Percentiles rank a stretch among this genome's conserved stretches.
Conservation (phyloP, 108 stramenopile genomes). For the Stephanodiscus triporus region DNA sequence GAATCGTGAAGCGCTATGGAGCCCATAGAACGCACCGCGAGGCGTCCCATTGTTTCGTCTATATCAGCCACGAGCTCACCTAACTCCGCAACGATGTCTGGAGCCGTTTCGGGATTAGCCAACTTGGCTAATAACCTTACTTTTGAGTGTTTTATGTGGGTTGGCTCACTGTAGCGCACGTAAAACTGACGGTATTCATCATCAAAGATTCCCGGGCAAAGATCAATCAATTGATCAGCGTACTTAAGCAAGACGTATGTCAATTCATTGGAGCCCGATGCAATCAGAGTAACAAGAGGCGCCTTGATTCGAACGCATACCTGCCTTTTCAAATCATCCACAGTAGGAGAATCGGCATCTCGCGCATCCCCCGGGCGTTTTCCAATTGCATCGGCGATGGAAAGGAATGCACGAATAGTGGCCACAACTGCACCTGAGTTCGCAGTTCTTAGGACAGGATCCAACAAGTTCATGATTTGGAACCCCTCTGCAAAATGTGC, state of each 20-base stretch:
- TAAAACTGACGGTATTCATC: constrained; percentile 98
- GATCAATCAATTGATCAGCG: constrained; percentile 88
- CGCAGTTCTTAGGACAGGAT: constrained; percentile 94
- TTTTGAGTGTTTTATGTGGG: constrained; percentile 95
- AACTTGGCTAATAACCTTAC: constrained; percentile 87
- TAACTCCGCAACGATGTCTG: constrained; percentile 96
- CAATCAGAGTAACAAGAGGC: constrained; percentile 94
- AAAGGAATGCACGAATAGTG: constrained; percentile 93
- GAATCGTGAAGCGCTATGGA: constrained; percentile 86
- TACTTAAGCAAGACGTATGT: constrained; percentile 93
- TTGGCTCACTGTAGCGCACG: constrained; percentile 92
- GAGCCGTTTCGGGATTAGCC: constrained; percentile 88
- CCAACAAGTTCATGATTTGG: constrained; percentile 99
- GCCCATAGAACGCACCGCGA: constrained; percentile 91
- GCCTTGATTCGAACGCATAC: constrained; percentile 93
- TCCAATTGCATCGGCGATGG: constrained; percentile 84
- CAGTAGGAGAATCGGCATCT: constrained; percentile 44
- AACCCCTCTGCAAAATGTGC: constrained; percentile 66
- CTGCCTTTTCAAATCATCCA: constrained; percentile 77
- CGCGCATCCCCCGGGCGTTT: constrained; percentile 54
- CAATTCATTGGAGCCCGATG: constrained; percentile 86
- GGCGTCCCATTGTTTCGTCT: constrained; percentile 78
- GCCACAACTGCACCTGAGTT: constrained; percentile 96
- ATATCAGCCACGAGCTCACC: constrained; percentile 90
- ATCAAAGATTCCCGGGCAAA: constrained; percentile 95